Evolutionary conservation across 305 asterid genomes (phyloP).

Genomic region (Solanum hybrid): DNA sequence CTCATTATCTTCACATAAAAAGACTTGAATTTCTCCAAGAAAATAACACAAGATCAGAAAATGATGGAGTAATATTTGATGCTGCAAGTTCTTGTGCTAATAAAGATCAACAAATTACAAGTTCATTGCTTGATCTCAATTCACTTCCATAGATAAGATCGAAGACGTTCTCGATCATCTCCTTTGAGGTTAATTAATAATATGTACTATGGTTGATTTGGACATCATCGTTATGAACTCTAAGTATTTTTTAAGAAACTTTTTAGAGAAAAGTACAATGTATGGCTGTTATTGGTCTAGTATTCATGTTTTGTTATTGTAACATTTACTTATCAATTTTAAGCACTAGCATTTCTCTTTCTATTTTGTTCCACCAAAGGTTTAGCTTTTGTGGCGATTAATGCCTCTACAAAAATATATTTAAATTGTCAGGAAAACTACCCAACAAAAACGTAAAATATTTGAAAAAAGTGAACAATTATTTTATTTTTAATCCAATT

Average conservation of each 20-base stretch:
- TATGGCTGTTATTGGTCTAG: background rate
- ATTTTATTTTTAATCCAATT: background rate
- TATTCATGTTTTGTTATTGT: background rate
- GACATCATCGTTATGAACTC: background rate
- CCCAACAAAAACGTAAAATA: too few species aligned
- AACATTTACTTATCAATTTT: background rate
- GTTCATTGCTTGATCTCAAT: background rate
- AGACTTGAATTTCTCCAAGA: background rate
- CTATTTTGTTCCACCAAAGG: background rate
- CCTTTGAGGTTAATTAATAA: background rate
- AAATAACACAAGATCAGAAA: background rate
- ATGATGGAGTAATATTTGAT: background rate
- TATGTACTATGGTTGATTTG: background rate
- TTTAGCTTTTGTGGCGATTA: too few species aligned
- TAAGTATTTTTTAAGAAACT: background rate
- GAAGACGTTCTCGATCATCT: background rate
- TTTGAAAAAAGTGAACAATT: background rate
- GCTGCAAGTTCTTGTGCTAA: background rate
- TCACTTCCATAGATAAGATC: background rate
- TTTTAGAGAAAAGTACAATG: background rate
- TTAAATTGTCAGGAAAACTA: too few species aligned
- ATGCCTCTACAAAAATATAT: too few species aligned
- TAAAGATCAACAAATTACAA: background rate
- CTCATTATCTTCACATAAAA: background rate
- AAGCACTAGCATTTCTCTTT: background rate